Evolutionary conservation across 768 basidiomycete genomes (phyloP).

Genomic region (Pisolithus orientalis): DNA sequence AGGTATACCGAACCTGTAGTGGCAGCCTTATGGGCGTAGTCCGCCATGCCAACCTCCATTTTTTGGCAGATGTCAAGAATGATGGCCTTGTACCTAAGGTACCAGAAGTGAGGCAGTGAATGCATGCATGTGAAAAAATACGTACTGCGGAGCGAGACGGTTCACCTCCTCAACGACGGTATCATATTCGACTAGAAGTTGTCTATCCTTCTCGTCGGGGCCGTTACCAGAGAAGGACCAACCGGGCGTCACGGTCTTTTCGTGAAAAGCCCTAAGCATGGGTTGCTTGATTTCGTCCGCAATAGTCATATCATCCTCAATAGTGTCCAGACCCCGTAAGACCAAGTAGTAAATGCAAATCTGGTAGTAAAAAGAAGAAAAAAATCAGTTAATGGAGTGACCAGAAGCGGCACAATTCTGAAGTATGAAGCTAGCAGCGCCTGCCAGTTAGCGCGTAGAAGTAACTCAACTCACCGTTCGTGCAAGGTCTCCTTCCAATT

Average conservation of each 20-base stretch:
- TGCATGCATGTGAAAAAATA: background rate
- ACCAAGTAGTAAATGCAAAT: constrained; percentile 94
- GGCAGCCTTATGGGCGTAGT: constrained; percentile 82
- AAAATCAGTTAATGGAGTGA: background rate
- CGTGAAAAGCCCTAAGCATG: constrained; percentile 75
- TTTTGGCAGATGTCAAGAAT: constrained; percentile 80
- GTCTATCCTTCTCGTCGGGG: constrained; percentile 82
- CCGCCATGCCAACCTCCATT: constrained; percentile 95
- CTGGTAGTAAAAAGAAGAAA: constrained; percentile 34
- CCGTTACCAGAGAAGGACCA: constrained; percentile 84
- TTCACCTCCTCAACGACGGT: constrained; percentile 76
- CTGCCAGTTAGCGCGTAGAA: background rate
- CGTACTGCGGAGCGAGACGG: constrained; percentile 55
- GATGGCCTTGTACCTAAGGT: constrained; percentile 59
- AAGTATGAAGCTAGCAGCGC: background rate
- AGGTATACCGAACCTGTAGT: constrained; percentile 65
- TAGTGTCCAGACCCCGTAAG: constrained; percentile 89
- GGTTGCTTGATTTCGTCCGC: constrained; percentile 82
- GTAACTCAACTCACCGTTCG: constrained; percentile 60
- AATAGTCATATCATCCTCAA: constrained; percentile 98
- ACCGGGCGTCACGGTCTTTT: constrained; percentile 70
- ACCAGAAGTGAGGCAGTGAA: background rate
- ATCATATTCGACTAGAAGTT: constrained; percentile 79
- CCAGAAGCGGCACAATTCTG: background rate
- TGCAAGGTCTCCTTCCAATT: constrained; percentile 91